Percentiles rank a stretch among this genome's conserved stretches.
phyloP scores from a whole-genome alignment of 2,329 filamentous ascomycete genomes.

The Penicillium sp. region DNA sequence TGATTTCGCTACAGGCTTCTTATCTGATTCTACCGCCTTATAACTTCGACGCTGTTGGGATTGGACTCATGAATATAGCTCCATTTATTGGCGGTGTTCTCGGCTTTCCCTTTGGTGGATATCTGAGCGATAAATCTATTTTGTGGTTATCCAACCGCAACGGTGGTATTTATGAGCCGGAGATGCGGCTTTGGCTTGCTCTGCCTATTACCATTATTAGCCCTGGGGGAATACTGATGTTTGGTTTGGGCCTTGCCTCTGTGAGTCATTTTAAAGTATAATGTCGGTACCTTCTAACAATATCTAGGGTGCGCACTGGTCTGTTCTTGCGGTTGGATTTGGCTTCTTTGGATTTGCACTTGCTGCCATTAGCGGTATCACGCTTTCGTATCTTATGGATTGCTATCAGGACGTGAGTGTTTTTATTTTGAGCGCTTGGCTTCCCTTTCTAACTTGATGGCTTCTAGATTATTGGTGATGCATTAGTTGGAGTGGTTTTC shows the following conservation, averaged over 20 bases:
- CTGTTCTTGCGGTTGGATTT: slow-evolving; percentile 28
- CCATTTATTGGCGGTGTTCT: slow-evolving; percentile 42
- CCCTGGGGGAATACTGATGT: slow-evolving; percentile 40
- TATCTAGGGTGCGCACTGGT: slow-evolving; percentile 26
- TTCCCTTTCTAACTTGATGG: background rate
- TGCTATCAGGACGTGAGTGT: slow-evolving; percentile 30
- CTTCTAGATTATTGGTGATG: slow-evolving; percentile 48
- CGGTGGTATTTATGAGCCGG: slow-evolving; percentile 45
- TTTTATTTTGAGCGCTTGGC: background rate
- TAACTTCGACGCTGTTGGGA: slow-evolving; percentile 36
- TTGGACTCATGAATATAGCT: slow-evolving; percentile 43
- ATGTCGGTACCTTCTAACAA: background rate
- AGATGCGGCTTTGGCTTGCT: slow-evolving; percentile 42
- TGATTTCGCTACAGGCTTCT: slow-evolving; percentile 37
- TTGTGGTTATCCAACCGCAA: slow-evolving; percentile 39
- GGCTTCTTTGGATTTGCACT: slow-evolving; percentile 20
- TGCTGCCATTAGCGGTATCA: slow-evolving; percentile 21
- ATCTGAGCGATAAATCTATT: slow-evolving; percentile 40
- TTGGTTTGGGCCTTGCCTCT: slow-evolving; percentile 36
- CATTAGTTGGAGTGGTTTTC: slow-evolving; percentile 47
- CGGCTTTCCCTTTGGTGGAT: slow-evolving; percentile 36
- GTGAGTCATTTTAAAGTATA: background rate
- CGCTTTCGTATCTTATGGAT: slow-evolving; percentile 31
- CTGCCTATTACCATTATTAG: slow-evolving; percentile 28
- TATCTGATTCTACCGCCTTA: slow-evolving; percentile 41